phyloP scores from a whole-genome alignment of 345 rosid genomes.

The Bruguiera sexangula region DNA sequence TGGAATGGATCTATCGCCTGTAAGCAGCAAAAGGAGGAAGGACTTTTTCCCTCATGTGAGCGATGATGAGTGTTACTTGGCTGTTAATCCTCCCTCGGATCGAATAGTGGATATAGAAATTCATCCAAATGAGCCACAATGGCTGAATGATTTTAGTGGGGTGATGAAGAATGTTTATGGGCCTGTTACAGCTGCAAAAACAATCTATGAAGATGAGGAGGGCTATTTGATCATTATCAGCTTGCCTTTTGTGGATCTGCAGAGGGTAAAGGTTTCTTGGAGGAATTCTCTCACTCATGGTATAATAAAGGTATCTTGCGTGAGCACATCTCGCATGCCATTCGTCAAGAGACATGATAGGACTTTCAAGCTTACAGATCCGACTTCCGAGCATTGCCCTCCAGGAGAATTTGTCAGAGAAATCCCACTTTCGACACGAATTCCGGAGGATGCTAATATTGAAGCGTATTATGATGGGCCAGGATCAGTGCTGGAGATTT shows the following conservation, averaged over 20 bases:
- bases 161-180: constrained; percentile 22
- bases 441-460: constrained; percentile 24
- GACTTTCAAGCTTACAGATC: constrained; percentile 29
- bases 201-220: constrained; percentile 26
- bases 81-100: constrained; percentile 29
- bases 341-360: constrained; percentile 25
- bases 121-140: constrained; percentile 19
- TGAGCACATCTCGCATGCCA: constrained; percentile 26
- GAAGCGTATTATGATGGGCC: constrained; percentile 29
- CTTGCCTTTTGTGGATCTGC: constrained; percentile 30
- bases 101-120: constrained; percentile 20
- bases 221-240: constrained; percentile 25
- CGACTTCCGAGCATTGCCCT: constrained; percentile 25
- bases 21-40: constrained; percentile 28
- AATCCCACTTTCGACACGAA: constrained; percentile 25
- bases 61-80: constrained; percentile 34
- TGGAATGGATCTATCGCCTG: constrained; percentile 23
- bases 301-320: constrained; percentile 25
- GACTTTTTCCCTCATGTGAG: constrained; percentile 24
- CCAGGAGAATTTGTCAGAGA: constrained; percentile 29
- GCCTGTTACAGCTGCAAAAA: constrained; percentile 28
- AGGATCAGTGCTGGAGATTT: constrained; percentile 22
- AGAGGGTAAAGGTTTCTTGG: constrained; percentile 30
- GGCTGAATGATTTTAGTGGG: constrained; percentile 27
- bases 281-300: constrained; percentile 21